A percentile compares a stretch with the other conserved stretches of the same genome.
These are phyloP conservation scores for Fagus sylvatica DNA, from an alignment of 306 rosid species.

Conservation along the genomic window DNA sequence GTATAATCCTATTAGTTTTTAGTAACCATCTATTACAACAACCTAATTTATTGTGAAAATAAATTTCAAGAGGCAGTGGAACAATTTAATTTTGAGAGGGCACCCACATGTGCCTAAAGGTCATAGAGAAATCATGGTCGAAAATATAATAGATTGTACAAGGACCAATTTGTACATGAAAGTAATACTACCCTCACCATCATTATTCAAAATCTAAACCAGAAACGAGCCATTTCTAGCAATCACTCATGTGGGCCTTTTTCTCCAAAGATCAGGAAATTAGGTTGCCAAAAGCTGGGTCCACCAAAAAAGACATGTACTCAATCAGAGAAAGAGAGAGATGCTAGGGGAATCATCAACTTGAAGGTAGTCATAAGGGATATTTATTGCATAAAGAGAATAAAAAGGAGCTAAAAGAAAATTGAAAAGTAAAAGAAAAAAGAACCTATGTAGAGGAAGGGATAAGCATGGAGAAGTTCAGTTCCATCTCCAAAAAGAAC, in stretches of 20 bases:
- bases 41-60: background rate
- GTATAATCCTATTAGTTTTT: background rate
- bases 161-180: conserved; percentile 26
- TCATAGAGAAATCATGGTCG: conserved; percentile 14
- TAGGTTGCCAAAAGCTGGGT: conserved; percentile 58
- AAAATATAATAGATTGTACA: conserved; percentile 18
- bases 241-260: conserved; percentile 63
- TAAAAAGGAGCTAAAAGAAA: conserved; percentile 5
- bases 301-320: conserved; percentile 63
- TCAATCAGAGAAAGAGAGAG: conserved; percentile 53
- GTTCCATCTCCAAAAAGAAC: conserved; percentile 52
- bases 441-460: conserved; percentile 29
- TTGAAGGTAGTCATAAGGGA: conserved; percentile 42
- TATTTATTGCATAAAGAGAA: conserved; percentile 47
- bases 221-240: conserved; percentile 48
- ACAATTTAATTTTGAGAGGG: background rate
- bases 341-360: conserved; percentile 52
- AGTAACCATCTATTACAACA: background rate
- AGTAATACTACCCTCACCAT: conserved; percentile 26
- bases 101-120: conserved; percentile 1
- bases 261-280: conserved; percentile 58
- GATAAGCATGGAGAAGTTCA: conserved; percentile 76
- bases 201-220: conserved; percentile 36
- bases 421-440: background rate
- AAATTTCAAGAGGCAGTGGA: background rate